Base-by-base conservation (phyloP, 2,329 filamentous ascomycete genomes). In the Fusarium liriodendri region DNA sequence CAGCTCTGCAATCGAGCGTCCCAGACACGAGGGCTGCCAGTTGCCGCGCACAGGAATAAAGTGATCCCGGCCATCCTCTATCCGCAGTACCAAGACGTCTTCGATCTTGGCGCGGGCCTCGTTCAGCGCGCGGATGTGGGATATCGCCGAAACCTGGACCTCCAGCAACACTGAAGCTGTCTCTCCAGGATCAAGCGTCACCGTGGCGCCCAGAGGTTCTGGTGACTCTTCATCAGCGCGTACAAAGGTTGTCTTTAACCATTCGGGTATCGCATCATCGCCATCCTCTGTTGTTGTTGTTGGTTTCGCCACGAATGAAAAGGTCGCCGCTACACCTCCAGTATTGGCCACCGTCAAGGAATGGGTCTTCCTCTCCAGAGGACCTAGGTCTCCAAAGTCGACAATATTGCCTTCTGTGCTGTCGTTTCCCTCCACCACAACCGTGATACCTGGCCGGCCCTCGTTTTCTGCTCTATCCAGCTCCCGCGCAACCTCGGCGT, bases 401-500 rank as follows among this genome's bases (percentile, higher is more conserved):
- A 98, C 89, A 2, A 90, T 90, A 13, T 77, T 81, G 22, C 80
- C 79, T 76, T 92, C 85, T 74, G 84, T 83, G 22, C 86, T 79
- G 10, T 83, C 78, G 10, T 76, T 78, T 2, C 82, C 79, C 57
- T 98, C 96, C 0, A 97, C 90, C 1, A 98, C 92, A 35, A 98
- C 87, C 0, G 95, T 97, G 50, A 98, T 89, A 3, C 89, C 90
- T 0, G 97, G 97, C 1, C 96, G 89, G 0, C 93, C 91, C 83
- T 98, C 96, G 71, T 98, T 98, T 80, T 98, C 96, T 2, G 92
- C 94, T 55, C 95, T 92, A 79, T 99, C 97, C 9, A 98, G 86
- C 78, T 98, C 94, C 64, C 93, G 89, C 1, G 94, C 95, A 14
- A 98, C 94, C 79, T 98, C 95, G 66, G 94, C 91, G 71, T 98